Base-by-base conservation (phyloP, 2,329 filamentous ascomycete genomes). In the Trichoderma sp. region DNA sequence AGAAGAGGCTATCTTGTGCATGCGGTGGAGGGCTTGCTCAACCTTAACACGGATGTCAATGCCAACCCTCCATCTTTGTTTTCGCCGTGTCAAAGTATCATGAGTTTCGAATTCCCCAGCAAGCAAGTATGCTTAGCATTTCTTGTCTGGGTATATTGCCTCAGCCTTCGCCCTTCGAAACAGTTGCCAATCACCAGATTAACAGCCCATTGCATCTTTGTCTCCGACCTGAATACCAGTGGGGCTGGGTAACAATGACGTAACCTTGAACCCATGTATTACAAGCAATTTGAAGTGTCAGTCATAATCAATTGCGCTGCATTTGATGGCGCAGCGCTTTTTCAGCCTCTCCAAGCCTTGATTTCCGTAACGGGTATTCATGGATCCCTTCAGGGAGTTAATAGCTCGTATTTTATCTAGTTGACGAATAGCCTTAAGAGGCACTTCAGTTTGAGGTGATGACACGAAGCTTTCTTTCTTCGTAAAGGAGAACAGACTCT, bases 211-310 rank as follows among this genome's bases (percentile, higher is more conserved):
- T 53, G n/a, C 18, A 21, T n/a, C 45, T 56, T 24, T 7, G 67
- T 16, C 53, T 62, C 53, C 18, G 24, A 18, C 14, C n/a, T 24
- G 31, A 24, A 35, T 33, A 24, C 65, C 65, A 53, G 66, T 41
- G 68, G 45, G 45, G 68, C 68, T 63, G 68, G 33, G 59, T 59
- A 35, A 38, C 68, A 27, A 38, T 71, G 68, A 71, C 68, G 68
- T 71, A 71, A 71, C 68, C 35, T 31, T 27, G 27, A 18, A 9
- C 21, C 50, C 50, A 56, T 56, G 50, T 60, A 11, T 27, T 29
- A 60, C 56, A 60, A 66, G 24, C 50, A 56, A 24, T 56, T 24
- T 12, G 50, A 56, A 24, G 12, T 24, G 50, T 56, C 50, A 56
- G 50, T 56, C 50, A 56, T 6, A 56, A 56, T 56, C 50, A 56